phyloP scores from a whole-genome alignment of 306 rosid genomes.

The Pyrus bretschneideri region DNA sequence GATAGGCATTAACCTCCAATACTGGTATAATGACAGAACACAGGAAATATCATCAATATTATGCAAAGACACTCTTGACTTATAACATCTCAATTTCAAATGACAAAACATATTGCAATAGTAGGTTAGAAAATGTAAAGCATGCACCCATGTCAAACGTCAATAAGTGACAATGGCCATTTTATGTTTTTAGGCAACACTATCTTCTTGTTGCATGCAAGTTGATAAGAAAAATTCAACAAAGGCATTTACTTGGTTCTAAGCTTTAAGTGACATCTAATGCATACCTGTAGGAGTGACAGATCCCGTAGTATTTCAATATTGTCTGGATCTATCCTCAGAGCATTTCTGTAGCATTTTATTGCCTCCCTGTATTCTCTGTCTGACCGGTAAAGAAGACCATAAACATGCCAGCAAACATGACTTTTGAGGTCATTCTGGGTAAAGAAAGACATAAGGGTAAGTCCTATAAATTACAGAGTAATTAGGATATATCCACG shows the following conservation, averaged over 20 bases:
- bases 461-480: slow-evolving; percentile 14
- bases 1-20: neutral
- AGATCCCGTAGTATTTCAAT: slow-evolving; percentile 91
- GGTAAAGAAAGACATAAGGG: slow-evolving; percentile 21
- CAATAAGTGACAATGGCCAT: neutral
- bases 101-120: neutral
- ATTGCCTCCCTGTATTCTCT: slow-evolving; percentile 98
- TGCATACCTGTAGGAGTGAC: slow-evolving; percentile 80
- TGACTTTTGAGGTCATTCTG: slow-evolving; percentile 99
- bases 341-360: slow-evolving; percentile 91
- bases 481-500: neutral
- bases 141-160: neutral
- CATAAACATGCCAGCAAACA: slow-evolving; percentile 99
- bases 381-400: slow-evolving; percentile 96
- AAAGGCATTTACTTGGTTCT: neutral
- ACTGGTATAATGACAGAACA: neutral
- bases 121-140: neutral
- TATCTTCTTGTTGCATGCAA: neutral
- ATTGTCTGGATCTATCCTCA: slow-evolving; percentile 91
- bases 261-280: slow-evolving; percentile 7
- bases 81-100: neutral
- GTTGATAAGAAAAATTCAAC: neutral
- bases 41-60: neutral
- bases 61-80: neutral
- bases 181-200: neutral